Conservation (phyloP, 345 rosid species). For the Aurinia saxatilis region DNA sequence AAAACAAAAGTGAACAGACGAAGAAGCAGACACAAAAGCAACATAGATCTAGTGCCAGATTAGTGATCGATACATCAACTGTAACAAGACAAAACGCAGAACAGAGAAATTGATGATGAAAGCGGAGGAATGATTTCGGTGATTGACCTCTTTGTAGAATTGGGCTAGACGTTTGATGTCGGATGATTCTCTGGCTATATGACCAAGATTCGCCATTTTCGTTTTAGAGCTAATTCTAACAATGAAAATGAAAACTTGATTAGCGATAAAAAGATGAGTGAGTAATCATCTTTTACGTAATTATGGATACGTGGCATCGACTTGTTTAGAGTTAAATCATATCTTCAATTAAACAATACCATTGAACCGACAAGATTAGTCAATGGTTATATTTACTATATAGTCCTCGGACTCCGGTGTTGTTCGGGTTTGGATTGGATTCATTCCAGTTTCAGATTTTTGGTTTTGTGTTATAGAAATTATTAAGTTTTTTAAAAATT, state of each 20-base stretch:
- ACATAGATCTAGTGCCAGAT: too few species aligned
- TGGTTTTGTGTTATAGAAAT: too few species aligned
- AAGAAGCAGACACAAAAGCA: too few species aligned
- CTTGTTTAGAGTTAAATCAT: background rate
- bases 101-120: background rate
- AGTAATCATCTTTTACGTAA: background rate
- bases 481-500: too few species aligned
- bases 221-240: background rate
- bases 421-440: too few species aligned
- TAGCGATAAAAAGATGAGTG: background rate
- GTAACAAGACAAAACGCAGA: background rate
- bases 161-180: constrained; percentile 61
- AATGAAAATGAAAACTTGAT: background rate
- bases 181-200: constrained; percentile 81
- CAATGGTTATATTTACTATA: too few species aligned
- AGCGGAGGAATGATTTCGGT: background rate
- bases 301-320: background rate
- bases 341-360: background rate
- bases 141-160: constrained; percentile 69
- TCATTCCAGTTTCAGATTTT: too few species aligned
- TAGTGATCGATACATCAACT: too few species aligned
- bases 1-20: too few species aligned
- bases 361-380: background rate
- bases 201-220: constrained; percentile 55
- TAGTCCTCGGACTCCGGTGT: too few species aligned